phyloP scores from a whole-genome alignment of 768 basidiomycete species.

The Tephrocybe sp. region DNA sequence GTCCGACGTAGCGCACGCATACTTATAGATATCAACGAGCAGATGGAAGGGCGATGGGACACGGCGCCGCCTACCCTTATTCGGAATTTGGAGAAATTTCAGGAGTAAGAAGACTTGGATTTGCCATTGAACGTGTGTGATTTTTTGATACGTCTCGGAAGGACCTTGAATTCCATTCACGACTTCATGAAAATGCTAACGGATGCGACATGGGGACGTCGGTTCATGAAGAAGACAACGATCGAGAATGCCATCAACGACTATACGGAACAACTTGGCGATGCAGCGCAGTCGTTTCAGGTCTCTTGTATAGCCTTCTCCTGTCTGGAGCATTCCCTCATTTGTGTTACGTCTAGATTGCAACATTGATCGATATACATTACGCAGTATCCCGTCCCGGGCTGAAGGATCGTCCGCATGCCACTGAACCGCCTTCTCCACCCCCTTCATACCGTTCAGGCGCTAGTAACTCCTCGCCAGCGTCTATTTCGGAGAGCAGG shows the following conservation, averaged over 20 bases:
- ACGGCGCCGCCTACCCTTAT: conserved; percentile 38
- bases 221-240: conserved; percentile 37
- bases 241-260: conserved; percentile 40
- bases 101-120: conserved; percentile 34
- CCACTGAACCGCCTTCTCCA: not conserved
- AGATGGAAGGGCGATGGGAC: conserved; percentile 47
- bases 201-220: conserved; percentile 39
- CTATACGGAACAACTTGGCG: conserved; percentile 35
- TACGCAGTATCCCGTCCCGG: conserved; percentile 26
- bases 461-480: not conserved
- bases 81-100: conserved; percentile 40
- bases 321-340: not conserved
- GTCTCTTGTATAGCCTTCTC: conserved; percentile 20
- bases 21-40: conserved; percentile 40
- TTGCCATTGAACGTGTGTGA: not conserved
- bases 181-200: conserved; percentile 39
- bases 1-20: conserved; percentile 42
- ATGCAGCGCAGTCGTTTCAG: conserved; percentile 49
- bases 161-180: conserved; percentile 37
- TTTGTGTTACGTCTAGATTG: conserved; percentile 29
- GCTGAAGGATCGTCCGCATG: conserved; percentile 16
- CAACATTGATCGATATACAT: conserved; percentile 48
- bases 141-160: conserved; percentile 13
- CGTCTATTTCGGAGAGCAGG: not conserved
- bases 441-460: conserved; percentile 11